Evolutionary conservation across 2,329 filamentous ascomycete genomes (phyloP), one percentile per base, ranked within the genome.

Genomic region (Cercospora zeae-maydis): DNA sequence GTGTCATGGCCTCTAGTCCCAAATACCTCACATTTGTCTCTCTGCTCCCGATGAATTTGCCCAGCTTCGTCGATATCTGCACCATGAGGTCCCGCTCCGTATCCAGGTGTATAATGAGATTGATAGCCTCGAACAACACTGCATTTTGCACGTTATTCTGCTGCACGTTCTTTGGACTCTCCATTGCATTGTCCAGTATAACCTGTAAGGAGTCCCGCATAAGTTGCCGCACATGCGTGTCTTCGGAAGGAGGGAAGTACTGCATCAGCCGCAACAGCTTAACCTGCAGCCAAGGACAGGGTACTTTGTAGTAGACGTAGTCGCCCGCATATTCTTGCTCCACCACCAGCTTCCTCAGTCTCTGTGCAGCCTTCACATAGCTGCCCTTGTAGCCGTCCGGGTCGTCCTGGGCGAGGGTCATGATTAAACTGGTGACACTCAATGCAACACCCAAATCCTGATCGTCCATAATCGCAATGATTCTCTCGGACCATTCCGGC

Each of bases 141-240:
- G 95, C 95, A 73, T 99, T 99, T 74, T 98, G 95, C 0, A 95
- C 95, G 75, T 99, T 99, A 77, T 99, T 99, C 75, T 99, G 95
- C 78, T 99, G 95, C 14, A 99, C 95, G 72, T 99, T 99, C 80
- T 98, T 99, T 58, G 92, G 95, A 74, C 91, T 88, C 74, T 98
- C 93, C 82, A 96, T 88, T 1, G 95, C 93, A 37, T 91, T 82
- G 72, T 97, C 92, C 75, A 99, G 83, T 51, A 98, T 96, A 76
- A 89, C 92, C 75, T 96, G 91, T 53, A 99, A 79, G 1, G 93
- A 93, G 74, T 96, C 90, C 52, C 95, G 89, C 67, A 99, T 95
- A 79, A 99, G 88, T 49, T 92, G 89, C 61, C 93, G 90, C 42
- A 96, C 87, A 75, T 97, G 91, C 33, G 89, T 92, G 75, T 99